Evolutionary conservation across 2,329 filamentous ascomycete species (phyloP), one percentile per base, ranked within the genome.

Genomic region (Apiospora sp.): DNA sequence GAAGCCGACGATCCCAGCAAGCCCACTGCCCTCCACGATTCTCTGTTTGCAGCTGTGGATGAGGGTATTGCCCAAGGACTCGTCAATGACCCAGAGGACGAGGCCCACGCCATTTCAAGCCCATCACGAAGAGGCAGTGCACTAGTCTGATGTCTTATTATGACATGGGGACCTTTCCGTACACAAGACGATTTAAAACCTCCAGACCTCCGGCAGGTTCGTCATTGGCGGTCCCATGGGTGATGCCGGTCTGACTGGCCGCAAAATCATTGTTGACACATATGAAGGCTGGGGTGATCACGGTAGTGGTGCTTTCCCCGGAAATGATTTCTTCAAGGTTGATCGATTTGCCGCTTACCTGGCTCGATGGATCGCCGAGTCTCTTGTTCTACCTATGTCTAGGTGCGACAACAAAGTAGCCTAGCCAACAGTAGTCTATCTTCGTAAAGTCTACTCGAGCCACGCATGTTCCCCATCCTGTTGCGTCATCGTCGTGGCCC

Each of bases 321-420:
- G 96, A 82, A 99, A 99, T 93, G 96, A 99, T 86, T 99, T 98
- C 92, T 98, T 95, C 91, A 99, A 99, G 92, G 96, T 99, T 86
- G 96, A 99, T 84, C 94, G 96, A 81, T 98, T 96, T 71, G 96
- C 96, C 78, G 96, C 96, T 82, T 99, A 99, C 88, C 92, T 98
- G 79, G 95, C 91, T 79, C 95, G 96, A 84, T 99, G 96, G 96
- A 95, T 99, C 85, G 96, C 96, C 87, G 99, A 99, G 91, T 99
- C 96, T 58, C 91, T 99, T 77, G 94, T 99, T n/a, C n/a, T 41
- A 10, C 37, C 58, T 6, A 10, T 13, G 58, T 2, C 34, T n/a
- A 13, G 34, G n/a, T 24, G 34, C 22, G 8, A 10, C 1, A 22
- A 7, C 19, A 41, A n/a, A 22, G 34, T 64, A n/a, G 10, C 58